A percentile compares a stretch with the other conserved stretches of the same genome.
These are phyloP conservation scores for Paramecium sonneborni DNA, from an alignment of 73 alveolate genomes.

Conservation along the genomic window DNA sequence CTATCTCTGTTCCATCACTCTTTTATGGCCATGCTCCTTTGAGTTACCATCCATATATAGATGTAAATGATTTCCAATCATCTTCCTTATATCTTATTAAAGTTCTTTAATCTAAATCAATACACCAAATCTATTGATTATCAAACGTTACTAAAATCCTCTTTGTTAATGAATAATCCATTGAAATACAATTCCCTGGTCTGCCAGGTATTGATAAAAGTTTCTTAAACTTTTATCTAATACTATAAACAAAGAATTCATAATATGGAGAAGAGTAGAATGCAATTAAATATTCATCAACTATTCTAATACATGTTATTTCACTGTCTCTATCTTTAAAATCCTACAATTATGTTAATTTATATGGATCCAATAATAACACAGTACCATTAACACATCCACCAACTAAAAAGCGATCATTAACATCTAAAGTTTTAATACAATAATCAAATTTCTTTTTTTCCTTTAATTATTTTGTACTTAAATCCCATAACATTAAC, in stretches of 20 bases:
- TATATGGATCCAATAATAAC: conserved; percentile 82
- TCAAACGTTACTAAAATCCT: conserved; percentile 90
- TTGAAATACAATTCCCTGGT: conserved; percentile 86
- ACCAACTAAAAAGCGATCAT: conserved; percentile 86
- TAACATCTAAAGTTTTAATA: conserved; percentile 83
- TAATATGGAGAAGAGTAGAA: conserved; percentile 84
- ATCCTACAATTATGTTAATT: conserved; percentile 74
- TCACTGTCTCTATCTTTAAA: conserved; percentile 86
- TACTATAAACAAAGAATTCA: conserved; percentile 88
- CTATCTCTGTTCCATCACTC: conserved; percentile 96
- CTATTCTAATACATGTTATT: conserved; percentile 86
- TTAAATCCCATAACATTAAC: conserved; percentile 94
- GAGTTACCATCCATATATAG: conserved; percentile 94
- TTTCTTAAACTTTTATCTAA: conserved; percentile 78
- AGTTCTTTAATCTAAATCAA: conserved; percentile 70
- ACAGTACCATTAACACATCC: conserved; percentile 89
- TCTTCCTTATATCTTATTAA: conserved; percentile 84
- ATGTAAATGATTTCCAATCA: conserved; percentile 82
- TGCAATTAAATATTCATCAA: conserved; percentile 93
- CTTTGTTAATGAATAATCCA: conserved; percentile 89
- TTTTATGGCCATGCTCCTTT: conserved; percentile 98
- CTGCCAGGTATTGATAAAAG: conserved; percentile 86
- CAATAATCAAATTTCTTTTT: conserved; percentile 81
- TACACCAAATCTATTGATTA: conserved; percentile 82
- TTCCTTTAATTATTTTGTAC: conserved; percentile 72